Percentiles rank a stretch among this genome's conserved stretches.
Conservation (phyloP, 2,329 filamentous ascomycete genomes). For the Chalaropsis thielavioides region DNA sequence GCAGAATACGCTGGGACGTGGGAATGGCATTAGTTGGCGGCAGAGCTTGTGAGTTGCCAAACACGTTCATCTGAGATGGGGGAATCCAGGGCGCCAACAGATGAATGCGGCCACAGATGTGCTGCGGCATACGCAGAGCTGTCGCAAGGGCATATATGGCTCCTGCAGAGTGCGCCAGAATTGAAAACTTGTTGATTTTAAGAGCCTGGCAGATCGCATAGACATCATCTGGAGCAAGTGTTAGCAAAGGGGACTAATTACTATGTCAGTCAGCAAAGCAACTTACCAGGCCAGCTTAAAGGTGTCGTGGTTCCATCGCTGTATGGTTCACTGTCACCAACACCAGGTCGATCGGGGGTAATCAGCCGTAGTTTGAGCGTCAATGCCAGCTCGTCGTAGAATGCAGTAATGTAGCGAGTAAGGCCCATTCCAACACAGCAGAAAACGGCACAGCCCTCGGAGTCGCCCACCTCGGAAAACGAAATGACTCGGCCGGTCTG, state of each 20-base stretch:
- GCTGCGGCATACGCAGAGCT: conserved; percentile 85
- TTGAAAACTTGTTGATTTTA: conserved; percentile 89
- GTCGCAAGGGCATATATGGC: conserved; percentile 97
- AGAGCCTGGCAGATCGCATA: conserved; percentile 84
- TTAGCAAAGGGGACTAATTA: neutral
- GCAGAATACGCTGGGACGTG: conserved; percentile 78
- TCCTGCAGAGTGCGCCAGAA: conserved; percentile 88
- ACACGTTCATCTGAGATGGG: conserved; percentile 76
- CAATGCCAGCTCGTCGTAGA: conserved; percentile 88
- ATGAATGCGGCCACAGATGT: conserved; percentile 87
- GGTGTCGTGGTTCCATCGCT: conserved; percentile 71
- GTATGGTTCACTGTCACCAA: conserved; percentile 82
- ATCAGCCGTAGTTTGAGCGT: conserved; percentile 82
- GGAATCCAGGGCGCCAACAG: conserved; percentile 94
- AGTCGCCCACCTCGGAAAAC: conserved; percentile 92
- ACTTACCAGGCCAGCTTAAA: conserved; percentile 79
- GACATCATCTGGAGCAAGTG: conserved; percentile 48
- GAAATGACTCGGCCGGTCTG: conserved; percentile 78
- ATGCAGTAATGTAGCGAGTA: conserved; percentile 88
- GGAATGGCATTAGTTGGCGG: conserved; percentile 77
- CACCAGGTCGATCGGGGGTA: conserved; percentile 83
- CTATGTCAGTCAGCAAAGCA: conserved; percentile 16
- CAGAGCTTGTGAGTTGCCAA: conserved; percentile 56
- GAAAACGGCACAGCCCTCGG: conserved; percentile 80
- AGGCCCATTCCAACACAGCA: conserved; percentile 97